Base-by-base conservation (phyloP, 2,329 filamentous ascomycete genomes). In the Claviceps maximensis region DNA sequence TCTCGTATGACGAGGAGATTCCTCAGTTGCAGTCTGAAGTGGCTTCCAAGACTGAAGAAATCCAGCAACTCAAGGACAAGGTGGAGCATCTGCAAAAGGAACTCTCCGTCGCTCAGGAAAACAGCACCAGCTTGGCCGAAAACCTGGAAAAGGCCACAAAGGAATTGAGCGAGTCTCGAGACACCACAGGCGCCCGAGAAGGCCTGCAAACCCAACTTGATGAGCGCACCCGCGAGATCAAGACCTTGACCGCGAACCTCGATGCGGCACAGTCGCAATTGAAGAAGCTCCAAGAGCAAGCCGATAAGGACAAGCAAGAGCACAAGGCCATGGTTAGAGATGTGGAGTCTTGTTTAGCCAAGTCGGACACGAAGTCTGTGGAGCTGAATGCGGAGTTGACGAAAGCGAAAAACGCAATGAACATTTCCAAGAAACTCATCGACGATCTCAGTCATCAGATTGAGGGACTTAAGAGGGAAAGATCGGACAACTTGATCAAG, bases 1-100 rank as follows among this genome's bases (percentile, higher is more conserved):
- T 96, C 69, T 95, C 89, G 0, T 94, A 89, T 60, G 90, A 97
- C 54, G 84, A 85, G 50, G 91, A 97, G 68, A 75, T 94, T 15
- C 86, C 87, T 3, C 81, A 87, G 52, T 71, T 95, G n/a, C 85
- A 94, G 62, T 76, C 79, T 1, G 85, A 93, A 59, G 67, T 93
- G 3, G 76, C 82, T 50, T 78, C 83, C 53, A 87, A 86, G 61
- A 73, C 83, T 12, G 78, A 80, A 44, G 83, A 91, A 66, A 81
- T 93, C 40, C 78, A 82, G 51, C 77, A 75, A 47, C 78, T 97
- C 15, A 83, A 84, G 58, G 69, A 73, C 3, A 82, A 93, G 60
- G 80, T 94, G 29, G 74, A 78, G 21, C 75, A 71, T 1, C 71
- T 95, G 23, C 83, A 84, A 66, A 73, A 78, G 3, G 86, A 94